Conservation (phyloP, 345 rosid genomes). For the Eucalyptus erythrocorys region DNA sequence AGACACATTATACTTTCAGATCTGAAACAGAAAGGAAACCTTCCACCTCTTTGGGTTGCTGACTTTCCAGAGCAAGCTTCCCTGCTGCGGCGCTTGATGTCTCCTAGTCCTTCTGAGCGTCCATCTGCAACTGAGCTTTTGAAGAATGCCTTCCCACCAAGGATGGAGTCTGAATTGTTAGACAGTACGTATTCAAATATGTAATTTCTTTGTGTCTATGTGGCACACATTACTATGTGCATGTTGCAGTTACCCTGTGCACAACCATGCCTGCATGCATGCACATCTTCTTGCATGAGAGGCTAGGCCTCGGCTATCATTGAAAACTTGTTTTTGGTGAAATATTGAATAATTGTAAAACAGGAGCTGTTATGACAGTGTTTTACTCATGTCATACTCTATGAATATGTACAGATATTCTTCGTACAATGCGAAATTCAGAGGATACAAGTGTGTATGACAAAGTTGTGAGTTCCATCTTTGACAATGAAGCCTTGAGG, state of each 20-base stretch:
- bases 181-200: slow-evolving; percentile 48
- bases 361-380: not conserved
- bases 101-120: slow-evolving; percentile 94
- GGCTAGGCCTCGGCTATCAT: not conserved
- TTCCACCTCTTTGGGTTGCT: slow-evolving; percentile 71
- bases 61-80: slow-evolving; percentile 88
- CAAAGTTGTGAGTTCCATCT: slow-evolving; percentile 72
- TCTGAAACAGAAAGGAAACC: slow-evolving; percentile 75
- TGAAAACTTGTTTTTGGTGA: not conserved
- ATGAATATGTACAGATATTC: slow-evolving; percentile 36
- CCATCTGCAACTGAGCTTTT: slow-evolving; percentile 91
- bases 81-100: slow-evolving; percentile 59
- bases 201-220: not conserved
- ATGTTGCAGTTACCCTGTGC: not conserved
- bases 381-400: not conserved
- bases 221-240: not conserved
- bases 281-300: not conserved
- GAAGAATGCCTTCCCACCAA: slow-evolving; percentile 74
- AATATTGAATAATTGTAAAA: not conserved
- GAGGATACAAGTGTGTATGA: slow-evolving; percentile 86
- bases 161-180: slow-evolving; percentile 80
- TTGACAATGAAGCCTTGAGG: slow-evolving; percentile 58
- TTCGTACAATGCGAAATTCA: slow-evolving; percentile 72
- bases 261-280: not conserved
- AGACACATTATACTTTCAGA: slow-evolving; percentile 61